Conservation (phyloP, 1,284 basidiomycete species). For the Dichomitus squalens region DNA sequence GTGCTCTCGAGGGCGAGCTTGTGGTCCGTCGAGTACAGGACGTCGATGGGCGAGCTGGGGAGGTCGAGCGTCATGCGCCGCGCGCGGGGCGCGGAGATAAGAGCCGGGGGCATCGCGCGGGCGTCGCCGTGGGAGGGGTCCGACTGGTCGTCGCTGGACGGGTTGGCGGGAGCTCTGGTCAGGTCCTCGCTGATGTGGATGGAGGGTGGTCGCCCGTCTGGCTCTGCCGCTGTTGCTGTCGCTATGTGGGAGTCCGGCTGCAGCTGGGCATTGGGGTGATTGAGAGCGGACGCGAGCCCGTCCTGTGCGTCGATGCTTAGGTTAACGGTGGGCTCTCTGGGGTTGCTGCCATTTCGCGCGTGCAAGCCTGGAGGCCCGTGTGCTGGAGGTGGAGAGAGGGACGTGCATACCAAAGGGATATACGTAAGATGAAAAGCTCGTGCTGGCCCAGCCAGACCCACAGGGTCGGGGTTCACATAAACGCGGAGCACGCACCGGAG, state of each 20-base stretch:
- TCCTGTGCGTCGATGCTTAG: background rate
- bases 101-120: conserved; percentile 7
- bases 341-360: background rate
- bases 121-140: background rate
- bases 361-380: background rate
- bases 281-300: background rate
- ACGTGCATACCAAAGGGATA: background rate
- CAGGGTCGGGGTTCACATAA: conserved; percentile 6
- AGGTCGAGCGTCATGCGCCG: conserved; percentile 28
- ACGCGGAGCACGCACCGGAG: conserved; percentile 24
- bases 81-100: conserved; percentile 8
- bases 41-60: conserved; percentile 14
- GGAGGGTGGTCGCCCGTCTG: conserved; percentile 8
- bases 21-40: conserved; percentile 27
- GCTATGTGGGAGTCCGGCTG: background rate
- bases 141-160: background rate
- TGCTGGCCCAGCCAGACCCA: background rate
- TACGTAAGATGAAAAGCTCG: conserved; percentile 14
- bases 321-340: background rate
- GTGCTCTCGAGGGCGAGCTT: conserved; percentile 32
- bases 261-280: background rate
- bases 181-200: conserved; percentile 6
- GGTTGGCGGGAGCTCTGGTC: background rate
- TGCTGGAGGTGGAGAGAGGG: background rate
- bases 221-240: background rate